phyloP scores from a whole-genome alignment of 2,329 filamentous ascomycete species.

The Aspergillus japonicus region DNA sequence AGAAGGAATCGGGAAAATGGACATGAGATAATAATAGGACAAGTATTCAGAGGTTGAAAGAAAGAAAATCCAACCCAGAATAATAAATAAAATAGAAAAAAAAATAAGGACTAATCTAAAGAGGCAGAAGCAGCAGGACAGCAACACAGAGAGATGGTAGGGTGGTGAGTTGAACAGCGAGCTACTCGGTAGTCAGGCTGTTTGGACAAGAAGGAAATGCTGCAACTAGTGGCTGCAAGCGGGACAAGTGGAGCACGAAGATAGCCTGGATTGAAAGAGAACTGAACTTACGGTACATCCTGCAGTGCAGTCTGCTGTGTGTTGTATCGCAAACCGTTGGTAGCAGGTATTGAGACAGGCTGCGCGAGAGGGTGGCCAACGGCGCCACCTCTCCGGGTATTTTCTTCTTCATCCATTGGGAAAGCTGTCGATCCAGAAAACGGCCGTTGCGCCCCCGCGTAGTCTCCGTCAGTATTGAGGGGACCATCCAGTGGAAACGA shows the following conservation, averaged over 20 bases:
- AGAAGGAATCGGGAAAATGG: conserved; percentile 2
- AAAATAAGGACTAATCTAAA: conserved; percentile 1
- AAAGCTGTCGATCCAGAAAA: conserved; percentile 37
- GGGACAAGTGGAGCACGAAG: conserved; percentile 32
- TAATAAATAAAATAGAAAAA: background rate
- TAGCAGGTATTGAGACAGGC: conserved; percentile 47
- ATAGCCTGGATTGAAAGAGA: conserved; percentile 41
- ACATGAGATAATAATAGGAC: conserved; percentile 10
- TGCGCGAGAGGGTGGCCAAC: conserved; percentile 48
- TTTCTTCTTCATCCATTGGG: conserved; percentile 46
- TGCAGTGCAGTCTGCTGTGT: conserved; percentile 51
- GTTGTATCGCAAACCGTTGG: conserved; percentile 53
- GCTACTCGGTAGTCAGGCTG: conserved; percentile 24
- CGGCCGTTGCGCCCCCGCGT: conserved; percentile 35
- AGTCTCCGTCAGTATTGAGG: conserved; percentile 41
- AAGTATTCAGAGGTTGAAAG: background rate
- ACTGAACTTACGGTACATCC: conserved; percentile 59
- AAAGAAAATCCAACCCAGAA: background rate
- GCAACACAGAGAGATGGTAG: conserved; percentile 14
- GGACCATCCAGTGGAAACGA: conserved; percentile 41
- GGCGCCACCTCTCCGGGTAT: conserved; percentile 51
- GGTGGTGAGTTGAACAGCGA: background rate
- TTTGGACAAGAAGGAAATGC: conserved; percentile 31
- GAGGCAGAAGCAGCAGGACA: background rate
- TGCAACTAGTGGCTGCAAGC: conserved; percentile 33